phyloP scores from a whole-genome alignment of 78 protist species.

The Creolimax fragrantissima region DNA sequence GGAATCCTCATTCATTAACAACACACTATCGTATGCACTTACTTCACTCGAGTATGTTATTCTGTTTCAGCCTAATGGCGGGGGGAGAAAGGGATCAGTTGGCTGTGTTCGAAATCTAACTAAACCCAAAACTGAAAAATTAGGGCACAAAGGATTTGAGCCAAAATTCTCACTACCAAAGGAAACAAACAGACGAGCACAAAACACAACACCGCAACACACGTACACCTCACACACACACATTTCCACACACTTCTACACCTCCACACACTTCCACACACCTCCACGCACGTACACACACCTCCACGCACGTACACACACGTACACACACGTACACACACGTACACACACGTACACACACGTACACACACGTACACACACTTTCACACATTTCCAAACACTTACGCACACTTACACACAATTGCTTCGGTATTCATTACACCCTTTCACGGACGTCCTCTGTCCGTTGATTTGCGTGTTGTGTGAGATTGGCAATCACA shows the following conservation, averaged over 20 bases:
- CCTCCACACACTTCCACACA: not conserved
- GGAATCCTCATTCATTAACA: too few species aligned
- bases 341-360: not conserved
- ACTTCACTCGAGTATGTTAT: too few species aligned
- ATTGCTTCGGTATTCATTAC: not conserved
- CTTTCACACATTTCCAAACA: not conserved
- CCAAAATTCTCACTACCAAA: not conserved
- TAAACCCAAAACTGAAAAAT: not conserved
- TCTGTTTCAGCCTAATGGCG: too few species aligned
- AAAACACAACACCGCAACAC: not conserved
- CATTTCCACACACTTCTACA: too few species aligned
- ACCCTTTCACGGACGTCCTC: not conserved
- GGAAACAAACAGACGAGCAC: not conserved
- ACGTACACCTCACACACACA: too few species aligned
- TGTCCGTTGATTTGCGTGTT: not conserved
- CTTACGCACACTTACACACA: not conserved
- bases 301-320: not conserved
- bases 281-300: not conserved
- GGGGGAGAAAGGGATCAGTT: too few species aligned
- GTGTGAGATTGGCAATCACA: not conserved
- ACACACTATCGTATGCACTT: too few species aligned
- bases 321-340: conserved; percentile 7
- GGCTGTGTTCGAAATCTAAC: too few species aligned
- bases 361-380: not conserved
- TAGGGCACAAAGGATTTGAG: not conserved